Conservation (phyloP, 2,329 filamentous ascomycete genomes). For the Alternaria sp. region DNA sequence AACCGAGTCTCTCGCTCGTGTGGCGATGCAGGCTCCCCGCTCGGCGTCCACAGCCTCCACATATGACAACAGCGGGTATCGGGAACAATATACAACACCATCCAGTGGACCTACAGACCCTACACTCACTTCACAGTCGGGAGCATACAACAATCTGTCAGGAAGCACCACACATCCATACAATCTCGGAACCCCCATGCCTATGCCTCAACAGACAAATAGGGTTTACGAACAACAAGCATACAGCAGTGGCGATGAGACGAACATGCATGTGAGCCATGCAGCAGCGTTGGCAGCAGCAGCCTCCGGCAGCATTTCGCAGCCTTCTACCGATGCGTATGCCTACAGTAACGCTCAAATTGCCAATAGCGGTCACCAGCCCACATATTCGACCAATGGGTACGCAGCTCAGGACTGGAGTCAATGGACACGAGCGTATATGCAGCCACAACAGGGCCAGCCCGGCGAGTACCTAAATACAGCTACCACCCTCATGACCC, state of each 20-base stretch:
- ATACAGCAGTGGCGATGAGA: slow-evolving; percentile 37
- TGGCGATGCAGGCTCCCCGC: slow-evolving; percentile 42
- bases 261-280: slow-evolving; percentile 40
- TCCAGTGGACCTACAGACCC: slow-evolving; percentile 30
- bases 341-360: slow-evolving; percentile 34
- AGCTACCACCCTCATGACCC: slow-evolving; percentile 50
- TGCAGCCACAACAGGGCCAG: slow-evolving; percentile 34
- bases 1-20: slow-evolving; percentile 54
- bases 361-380: slow-evolving; percentile 25
- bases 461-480: slow-evolving; percentile 49
- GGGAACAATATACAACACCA: slow-evolving; percentile 33
- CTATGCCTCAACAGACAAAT: slow-evolving; percentile 32
- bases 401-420: slow-evolving; percentile 45
- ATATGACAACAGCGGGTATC: slow-evolving; percentile 37
- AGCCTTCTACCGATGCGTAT: slow-evolving; percentile 34
- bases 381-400: slow-evolving; percentile 36
- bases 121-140: slow-evolving; percentile 27
- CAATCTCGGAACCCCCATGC: slow-evolving; percentile 31
- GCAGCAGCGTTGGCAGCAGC: slow-evolving; percentile 41
- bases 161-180: slow-evolving; percentile 33
- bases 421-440: slow-evolving; percentile 46
- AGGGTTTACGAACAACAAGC: slow-evolving; percentile 38
- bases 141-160: slow-evolving; percentile 32
- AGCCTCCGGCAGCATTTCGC: slow-evolving; percentile 30
- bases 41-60: slow-evolving; percentile 23